Conservation (phyloP, 345 rosid species). For the Raphanus raphanistrum region DNA sequence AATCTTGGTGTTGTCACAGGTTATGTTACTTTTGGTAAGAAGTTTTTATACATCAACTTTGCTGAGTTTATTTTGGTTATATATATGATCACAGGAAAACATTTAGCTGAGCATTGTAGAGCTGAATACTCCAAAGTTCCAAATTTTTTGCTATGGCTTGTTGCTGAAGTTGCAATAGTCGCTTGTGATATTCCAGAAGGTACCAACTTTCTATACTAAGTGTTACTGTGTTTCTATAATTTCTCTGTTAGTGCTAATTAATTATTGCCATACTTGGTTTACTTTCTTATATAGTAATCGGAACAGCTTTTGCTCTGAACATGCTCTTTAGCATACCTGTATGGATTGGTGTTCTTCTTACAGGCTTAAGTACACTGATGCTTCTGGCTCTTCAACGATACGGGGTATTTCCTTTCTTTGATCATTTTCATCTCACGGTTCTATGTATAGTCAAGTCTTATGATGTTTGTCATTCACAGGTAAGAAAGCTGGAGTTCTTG, state of each 20-base stretch:
- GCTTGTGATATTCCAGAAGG: slow-evolving; percentile 99
- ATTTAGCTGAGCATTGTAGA: slow-evolving; percentile 92
- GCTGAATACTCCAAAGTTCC: slow-evolving; percentile 73
- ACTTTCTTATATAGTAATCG: slow-evolving; percentile 59
- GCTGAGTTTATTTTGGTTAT: neutral
- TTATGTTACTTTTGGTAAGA: slow-evolving; percentile 6
- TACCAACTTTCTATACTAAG: slow-evolving; percentile 1
- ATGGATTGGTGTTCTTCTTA: slow-evolving; percentile 93
- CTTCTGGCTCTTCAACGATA: slow-evolving; percentile 86
- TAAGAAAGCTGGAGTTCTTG: slow-evolving; percentile 84
- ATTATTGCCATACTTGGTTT: neutral
- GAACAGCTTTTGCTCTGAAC: slow-evolving; percentile 95
- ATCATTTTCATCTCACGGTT: neutral
- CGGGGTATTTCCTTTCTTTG: slow-evolving; percentile 50
- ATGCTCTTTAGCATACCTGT: slow-evolving; percentile 87
- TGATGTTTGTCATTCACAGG: slow-evolving; percentile 45
- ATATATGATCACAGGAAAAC: slow-evolving; percentile 57
- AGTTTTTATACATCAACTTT: neutral
- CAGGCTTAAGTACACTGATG: slow-evolving; percentile 84
- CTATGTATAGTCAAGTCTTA: neutral
- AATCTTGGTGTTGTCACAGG: slow-evolving; percentile 98
- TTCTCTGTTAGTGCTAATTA: slow-evolving; percentile 4
- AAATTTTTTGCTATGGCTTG: slow-evolving; percentile 79
- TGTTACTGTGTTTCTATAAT: neutral
- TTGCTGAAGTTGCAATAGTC: slow-evolving; percentile 86